Conservation (phyloP, 2,329 filamentous ascomycete genomes). For the Capronia epimyces region DNA sequence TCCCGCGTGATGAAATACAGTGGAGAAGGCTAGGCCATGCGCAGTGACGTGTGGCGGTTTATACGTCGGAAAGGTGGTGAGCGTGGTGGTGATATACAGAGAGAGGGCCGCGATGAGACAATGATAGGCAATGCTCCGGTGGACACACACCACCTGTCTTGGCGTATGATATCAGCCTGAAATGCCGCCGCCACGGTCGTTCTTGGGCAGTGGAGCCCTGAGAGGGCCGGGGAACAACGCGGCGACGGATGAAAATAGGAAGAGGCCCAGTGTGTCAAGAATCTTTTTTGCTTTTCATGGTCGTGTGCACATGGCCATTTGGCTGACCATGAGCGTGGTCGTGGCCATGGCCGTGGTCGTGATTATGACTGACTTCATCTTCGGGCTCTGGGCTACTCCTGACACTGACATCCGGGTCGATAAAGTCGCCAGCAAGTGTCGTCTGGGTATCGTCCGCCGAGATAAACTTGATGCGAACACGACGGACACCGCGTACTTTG, state of each 20-base stretch:
- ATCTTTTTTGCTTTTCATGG: conserved; percentile 14
- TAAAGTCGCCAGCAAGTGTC: conserved; percentile 73
- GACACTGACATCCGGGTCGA: conserved; percentile 57
- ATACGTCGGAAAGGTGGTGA: background rate
- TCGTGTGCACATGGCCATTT: background rate
- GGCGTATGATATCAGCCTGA: conserved; percentile 29
- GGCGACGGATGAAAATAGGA: no score
- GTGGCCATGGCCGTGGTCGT: conserved; percentile 30
- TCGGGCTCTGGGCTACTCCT: conserved; percentile 58
- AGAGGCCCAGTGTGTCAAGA: conserved; percentile 2
- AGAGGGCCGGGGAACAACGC: no score
- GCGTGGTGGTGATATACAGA: no score
- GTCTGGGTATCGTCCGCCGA: conserved; percentile 55
- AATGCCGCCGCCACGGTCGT: conserved; percentile 8
- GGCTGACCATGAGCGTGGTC: conserved; percentile 7
- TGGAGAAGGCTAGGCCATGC: conserved; percentile 6
- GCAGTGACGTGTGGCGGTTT: background rate
- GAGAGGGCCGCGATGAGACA: background rate
- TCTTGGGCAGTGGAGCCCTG: background rate
- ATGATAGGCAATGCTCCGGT: conserved; percentile 10
- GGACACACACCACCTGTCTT: conserved; percentile 15
- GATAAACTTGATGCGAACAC: conserved; percentile 78
- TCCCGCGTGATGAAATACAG: conserved; percentile 28
- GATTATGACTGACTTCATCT: conserved; percentile 44
- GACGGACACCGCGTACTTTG: conserved; percentile 76